Evolutionary conservation across 2,329 filamentous ascomycete genomes (phyloP), one percentile per base, ranked within the genome.

Genomic region (Penicillium brasilianum): DNA sequence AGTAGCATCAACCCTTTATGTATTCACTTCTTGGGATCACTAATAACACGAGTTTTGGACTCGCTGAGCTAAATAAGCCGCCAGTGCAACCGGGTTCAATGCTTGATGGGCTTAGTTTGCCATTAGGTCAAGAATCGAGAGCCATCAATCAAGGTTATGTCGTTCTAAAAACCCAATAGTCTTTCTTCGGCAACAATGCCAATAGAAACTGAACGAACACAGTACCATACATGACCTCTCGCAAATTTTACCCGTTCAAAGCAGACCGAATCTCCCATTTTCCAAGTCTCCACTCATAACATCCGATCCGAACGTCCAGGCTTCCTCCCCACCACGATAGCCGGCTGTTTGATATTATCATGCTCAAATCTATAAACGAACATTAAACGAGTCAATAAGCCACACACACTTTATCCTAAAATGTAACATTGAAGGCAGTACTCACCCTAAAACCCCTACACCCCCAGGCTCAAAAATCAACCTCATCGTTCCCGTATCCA

Each of bases 361-460:
- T 57, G 44, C 34, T 57, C 46, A 18, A 57, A 57, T 3, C 55
- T 57, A 16, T 3, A 4, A 6, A 36, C 2, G 11, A 51, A 34
- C 30, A 36, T 18, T 36, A 11, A 14, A 9, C 5, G 6, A 20
- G 3, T 22, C 43, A 25, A 18, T 50, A 32, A 34, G 30, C 22
- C 46, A 32, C n/a, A 20, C 16, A 0, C n/a, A 14, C 11, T 10
- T 30, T 22, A n/a, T n/a, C 28, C 3, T 4, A 20, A 28, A 28
- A 28, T 6, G 3, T 28, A 28, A 28, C 25, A 28, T 28, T 3
- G 6, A 6, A 34, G 34, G 7, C 1, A 51, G 18, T 20, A 54
- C 61, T 50, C 44, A 67, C 65, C 63, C 61, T 20, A 67, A 56
- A 37, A 67, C 46, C 55, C 53, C 61, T 44, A 67, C 63, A 43